These are phyloP conservation scores for Ustilago curta DNA, from an alignment of 1,284 basidiomycete species.

Conservation along the genomic window DNA sequence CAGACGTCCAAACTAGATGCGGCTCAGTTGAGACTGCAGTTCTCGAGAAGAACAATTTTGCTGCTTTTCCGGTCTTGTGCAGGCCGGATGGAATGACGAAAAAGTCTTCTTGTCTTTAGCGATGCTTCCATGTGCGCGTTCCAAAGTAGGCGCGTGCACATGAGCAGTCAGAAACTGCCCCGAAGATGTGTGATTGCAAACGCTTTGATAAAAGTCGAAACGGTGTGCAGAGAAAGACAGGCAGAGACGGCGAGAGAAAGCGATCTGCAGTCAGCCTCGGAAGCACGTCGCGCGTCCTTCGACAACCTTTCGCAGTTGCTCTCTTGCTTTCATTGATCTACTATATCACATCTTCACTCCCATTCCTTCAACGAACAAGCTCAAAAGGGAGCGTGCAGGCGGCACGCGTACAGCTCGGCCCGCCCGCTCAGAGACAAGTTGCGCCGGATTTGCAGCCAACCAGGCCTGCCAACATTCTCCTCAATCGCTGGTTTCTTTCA, in stretches of 20 bases:
- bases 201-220: conserved; percentile 3
- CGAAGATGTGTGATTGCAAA: conserved; percentile 18
- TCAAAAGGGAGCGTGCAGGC: background rate
- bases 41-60: conserved; percentile 2
- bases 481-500: background rate
- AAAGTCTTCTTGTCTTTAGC: background rate
- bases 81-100: conserved; percentile 2
- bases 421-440: background rate
- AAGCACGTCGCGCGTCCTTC: conserved; percentile 22
- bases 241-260: background rate
- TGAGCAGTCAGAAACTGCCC: background rate
- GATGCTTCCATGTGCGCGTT: conserved; percentile 3
- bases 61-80: background rate
- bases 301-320: background rate
- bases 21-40: background rate
- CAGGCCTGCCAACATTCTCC: background rate
- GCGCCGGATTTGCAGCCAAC: background rate
- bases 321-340: background rate
- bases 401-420: background rate
- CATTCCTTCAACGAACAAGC: background rate
- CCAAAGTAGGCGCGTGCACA: conserved; percentile 21
- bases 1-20: background rate
- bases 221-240: background rate
- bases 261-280: conserved; percentile 4
- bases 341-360: background rate